These are phyloP conservation scores for Ettlia oleoabundans DNA, from an alignment of 139 green algal genomes.

Conservation along the genomic window DNA sequence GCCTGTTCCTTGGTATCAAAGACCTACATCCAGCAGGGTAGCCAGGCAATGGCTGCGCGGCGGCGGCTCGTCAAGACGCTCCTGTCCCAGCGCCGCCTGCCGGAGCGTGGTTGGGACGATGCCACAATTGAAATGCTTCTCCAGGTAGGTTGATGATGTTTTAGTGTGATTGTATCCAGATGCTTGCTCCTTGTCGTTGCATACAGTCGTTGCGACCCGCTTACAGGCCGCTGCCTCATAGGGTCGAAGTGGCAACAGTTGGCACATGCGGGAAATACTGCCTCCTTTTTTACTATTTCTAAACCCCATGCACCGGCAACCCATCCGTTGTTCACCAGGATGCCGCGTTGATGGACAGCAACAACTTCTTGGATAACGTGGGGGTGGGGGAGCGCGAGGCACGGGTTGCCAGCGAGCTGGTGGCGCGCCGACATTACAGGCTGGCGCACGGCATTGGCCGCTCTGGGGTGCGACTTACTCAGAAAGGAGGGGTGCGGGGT, in stretches of 20 bases:
- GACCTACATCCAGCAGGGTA: conserved; percentile 80
- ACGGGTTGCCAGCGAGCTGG: conserved; percentile 78
- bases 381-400: conserved; percentile 95
- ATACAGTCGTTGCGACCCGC: no score
- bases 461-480: no score
- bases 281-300: background rate
- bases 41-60: conserved; percentile 56
- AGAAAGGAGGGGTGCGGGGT: conserved; percentile 78
- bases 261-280: no score
- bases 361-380: conserved; percentile 94
- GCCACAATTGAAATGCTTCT: conserved; percentile 86
- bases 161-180: no score
- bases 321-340: conserved; percentile 67
- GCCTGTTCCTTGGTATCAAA: conserved; percentile 64
- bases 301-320: background rate
- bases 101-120: conserved; percentile 86
- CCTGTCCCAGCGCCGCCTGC: conserved; percentile 78
- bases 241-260: no score
- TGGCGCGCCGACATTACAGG: conserved; percentile 76
- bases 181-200: no score
- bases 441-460: conserved; percentile 94
- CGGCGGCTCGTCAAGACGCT: conserved; percentile 75
- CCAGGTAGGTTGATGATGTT: no score
- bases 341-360: conserved; percentile 91
- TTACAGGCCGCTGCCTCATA: no score